Evolutionary conservation across 2,329 filamentous ascomycete species (phyloP).

Genomic region (Venturia carpophila): DNA sequence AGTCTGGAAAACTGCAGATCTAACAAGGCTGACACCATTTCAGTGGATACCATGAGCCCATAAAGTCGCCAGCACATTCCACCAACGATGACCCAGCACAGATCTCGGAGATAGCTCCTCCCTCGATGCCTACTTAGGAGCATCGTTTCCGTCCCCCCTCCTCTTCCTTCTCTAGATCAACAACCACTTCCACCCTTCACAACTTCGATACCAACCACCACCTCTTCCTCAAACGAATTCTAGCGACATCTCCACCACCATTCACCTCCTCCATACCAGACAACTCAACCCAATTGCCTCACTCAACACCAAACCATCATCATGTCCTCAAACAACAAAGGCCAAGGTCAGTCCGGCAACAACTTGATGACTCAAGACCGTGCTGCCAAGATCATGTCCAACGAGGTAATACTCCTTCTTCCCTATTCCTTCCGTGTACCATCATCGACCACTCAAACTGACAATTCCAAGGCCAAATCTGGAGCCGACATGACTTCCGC

Average conservation of each 20-base stretch:
- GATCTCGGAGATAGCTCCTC: constrained; percentile 2
- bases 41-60: background rate
- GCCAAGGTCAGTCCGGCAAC: background rate
- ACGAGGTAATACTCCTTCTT: too few species aligned
- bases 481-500: background rate
- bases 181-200: background rate
- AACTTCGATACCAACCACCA: background rate
- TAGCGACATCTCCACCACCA: background rate
- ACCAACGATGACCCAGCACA: background rate
- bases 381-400: too few species aligned
- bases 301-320: background rate
- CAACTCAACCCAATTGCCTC: background rate
- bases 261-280: background rate
- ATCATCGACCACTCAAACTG: too few species aligned
- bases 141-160: background rate
- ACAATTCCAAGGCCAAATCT: constrained; percentile 5
- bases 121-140: background rate
- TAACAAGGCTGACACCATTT: background rate
- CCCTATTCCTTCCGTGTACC: too few species aligned
- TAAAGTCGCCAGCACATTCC: background rate
- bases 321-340: constrained; percentile 4
- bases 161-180: background rate
- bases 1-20: background rate
- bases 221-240: background rate
- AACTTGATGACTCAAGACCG: background rate